Percentiles rank a stretch among this genome's conserved stretches.
These are phyloP conservation scores for Vanilla planifolia DNA, from an alignment of 106 monocot genomes.

Conservation along the genomic window DNA sequence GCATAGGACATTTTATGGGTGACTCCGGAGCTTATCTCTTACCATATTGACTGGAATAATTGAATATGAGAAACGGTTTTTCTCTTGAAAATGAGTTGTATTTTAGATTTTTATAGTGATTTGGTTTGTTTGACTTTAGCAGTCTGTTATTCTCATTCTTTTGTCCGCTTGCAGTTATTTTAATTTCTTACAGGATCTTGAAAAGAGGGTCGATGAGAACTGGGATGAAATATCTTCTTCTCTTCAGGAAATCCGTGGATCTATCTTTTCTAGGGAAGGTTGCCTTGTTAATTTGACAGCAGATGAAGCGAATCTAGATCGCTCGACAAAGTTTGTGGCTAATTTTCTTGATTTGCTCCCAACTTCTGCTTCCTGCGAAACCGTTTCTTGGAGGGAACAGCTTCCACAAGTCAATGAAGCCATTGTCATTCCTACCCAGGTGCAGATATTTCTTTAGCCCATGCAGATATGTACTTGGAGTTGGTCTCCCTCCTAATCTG, in stretches of 20 bases:
- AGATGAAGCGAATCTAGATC: conserved; percentile 65
- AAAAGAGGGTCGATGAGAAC: conserved; percentile 78
- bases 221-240: conserved; percentile 86
- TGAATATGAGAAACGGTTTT: too few relatives aligned
- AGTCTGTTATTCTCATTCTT: neutral
- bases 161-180: conserved; percentile 55
- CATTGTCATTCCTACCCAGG: conserved; percentile 94
- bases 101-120: neutral
- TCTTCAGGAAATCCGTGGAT: conserved; percentile 78
- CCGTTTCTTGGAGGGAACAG: conserved; percentile 34
- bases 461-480: neutral
- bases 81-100: neutral
- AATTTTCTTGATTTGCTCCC: conserved; percentile 90
- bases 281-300: conserved; percentile 92
- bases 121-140: neutral
- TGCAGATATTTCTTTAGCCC: conserved; percentile 1
- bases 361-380: conserved; percentile 22
- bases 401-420: conserved; percentile 79
- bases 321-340: conserved; percentile 44
- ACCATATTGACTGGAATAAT: too few relatives aligned
- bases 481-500: neutral
- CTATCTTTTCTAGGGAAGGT: conserved; percentile 57
- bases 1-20: too few relatives aligned
- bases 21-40: too few relatives aligned
- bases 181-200: conserved; percentile 81